Evolutionary conservation across 1,284 basidiomycete genomes (phyloP), one percentile per base, ranked within the genome.

Genomic region (Tremellales sp.): DNA sequence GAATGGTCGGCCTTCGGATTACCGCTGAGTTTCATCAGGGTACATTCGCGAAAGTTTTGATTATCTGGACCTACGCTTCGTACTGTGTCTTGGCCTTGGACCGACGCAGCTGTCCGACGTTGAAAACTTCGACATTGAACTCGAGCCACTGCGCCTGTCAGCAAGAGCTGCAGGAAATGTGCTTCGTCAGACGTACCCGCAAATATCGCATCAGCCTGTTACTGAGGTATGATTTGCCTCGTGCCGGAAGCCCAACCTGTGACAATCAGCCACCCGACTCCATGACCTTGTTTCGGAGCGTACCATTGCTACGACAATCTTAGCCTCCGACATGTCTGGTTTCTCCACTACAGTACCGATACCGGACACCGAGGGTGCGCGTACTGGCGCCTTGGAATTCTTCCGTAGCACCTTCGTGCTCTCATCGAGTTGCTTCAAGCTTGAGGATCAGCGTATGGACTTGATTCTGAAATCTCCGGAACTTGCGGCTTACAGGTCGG

Each of bases 221-320:
- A 65, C 84, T 86, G 37, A 89, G 79, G 67, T 88, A 89, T 0
- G 86, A 88, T 72, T 90, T 90, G 21, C 87, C 87, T 40, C 87
- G 77, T 1, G 88, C 88, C 1, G 88, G 87, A 35, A 90, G 70
- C 21, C 87, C 87, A 43, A 89, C 84, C 84, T 85, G 51, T 35
- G 3, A 12, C 42, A 13, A 15, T 51, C 35, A 51, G 26, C 24
- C 13, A 24, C 39, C 6, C 3, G 29, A 5, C 33, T n/a, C 12
- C 21, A 22, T 31, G 26, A 37, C 26, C 15, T 7, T 21, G 11
- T 33, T 22, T 45, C 22, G 43, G n/a, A n/a, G 57, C 75, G 45
- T 60, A 92, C 94, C 90, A 97, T 97, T 3, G 94, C 94, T 4
- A 98, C 83, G 7, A 99, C 92, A 61, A 99, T 97, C 81, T 98